Conservation (phyloP, 2,329 filamentous ascomycete species). For the Colletotrichum somersetense region DNA sequence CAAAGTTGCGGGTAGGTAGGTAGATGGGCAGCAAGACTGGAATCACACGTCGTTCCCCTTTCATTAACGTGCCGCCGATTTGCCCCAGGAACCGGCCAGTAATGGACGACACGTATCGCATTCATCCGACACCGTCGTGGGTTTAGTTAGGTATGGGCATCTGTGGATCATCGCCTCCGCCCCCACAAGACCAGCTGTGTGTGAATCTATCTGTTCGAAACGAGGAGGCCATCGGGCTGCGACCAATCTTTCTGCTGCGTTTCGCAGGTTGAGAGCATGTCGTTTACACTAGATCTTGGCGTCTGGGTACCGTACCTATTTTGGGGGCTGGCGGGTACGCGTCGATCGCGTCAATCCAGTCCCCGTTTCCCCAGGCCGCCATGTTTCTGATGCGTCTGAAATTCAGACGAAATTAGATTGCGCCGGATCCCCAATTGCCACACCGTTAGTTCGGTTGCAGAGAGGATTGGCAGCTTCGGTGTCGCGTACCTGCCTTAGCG, state of each 20-base stretch:
- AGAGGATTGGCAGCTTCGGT: not conserved
- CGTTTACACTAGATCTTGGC: not conserved
- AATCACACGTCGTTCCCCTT: not conserved
- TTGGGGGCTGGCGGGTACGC: not conserved
- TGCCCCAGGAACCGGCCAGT: constrained; percentile 1
- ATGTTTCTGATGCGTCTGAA: constrained; percentile 23
- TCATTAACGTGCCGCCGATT: constrained; percentile 31
- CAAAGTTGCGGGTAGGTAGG: not conserved
- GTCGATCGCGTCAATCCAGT: constrained; percentile 15
- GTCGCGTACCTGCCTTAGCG: constrained; percentile 24
- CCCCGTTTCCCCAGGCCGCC: constrained; percentile 2
- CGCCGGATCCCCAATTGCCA: not conserved
- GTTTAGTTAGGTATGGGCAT: not conserved
- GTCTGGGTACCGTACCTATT: not conserved
- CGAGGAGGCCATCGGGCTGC: constrained; percentile 13
- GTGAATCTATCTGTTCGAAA: constrained; percentile 40
- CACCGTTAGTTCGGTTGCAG: constrained; percentile 2
- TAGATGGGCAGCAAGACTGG: not conserved
- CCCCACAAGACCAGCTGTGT: not conserved
- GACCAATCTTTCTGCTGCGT: constrained; percentile 2
- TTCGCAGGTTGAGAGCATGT: not conserved
- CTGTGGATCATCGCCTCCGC: not conserved
- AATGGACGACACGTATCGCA: not conserved
- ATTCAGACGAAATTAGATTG: constrained; percentile 35
- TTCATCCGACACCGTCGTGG: constrained; percentile 1